Evolutionary conservation across 352 stramenopile species (phyloP).

Genomic region (Globisporangium polare): DNA sequence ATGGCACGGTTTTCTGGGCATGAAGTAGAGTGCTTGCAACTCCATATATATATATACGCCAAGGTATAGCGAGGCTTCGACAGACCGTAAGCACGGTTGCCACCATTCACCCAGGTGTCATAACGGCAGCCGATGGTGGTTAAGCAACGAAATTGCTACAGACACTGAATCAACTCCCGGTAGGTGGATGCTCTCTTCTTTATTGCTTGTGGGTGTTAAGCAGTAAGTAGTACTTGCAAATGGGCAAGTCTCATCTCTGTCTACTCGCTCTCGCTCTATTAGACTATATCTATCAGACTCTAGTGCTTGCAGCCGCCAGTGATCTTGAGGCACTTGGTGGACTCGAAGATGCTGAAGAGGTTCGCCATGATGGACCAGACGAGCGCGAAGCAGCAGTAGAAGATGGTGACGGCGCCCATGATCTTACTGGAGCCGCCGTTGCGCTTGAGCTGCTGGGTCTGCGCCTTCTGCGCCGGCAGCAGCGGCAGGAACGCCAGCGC

Average conservation of each 20-base stretch:
- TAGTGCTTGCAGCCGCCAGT: slow-evolving; percentile 13
- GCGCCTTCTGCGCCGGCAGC: slow-evolving; percentile 23
- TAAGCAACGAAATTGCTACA: too few species aligned
- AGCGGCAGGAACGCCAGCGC: slow-evolving; percentile 17
- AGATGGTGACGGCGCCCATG: slow-evolving; percentile 15
- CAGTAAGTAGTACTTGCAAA: neutral
- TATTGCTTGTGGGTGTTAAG: neutral
- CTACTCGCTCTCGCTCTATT: neutral
- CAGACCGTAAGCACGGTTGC: too few species aligned
- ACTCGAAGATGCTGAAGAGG: slow-evolving; percentile 20
- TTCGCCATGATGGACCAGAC: slow-evolving; percentile 18
- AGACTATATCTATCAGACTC: neutral
- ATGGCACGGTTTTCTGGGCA: too few species aligned
- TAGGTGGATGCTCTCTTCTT: neutral
- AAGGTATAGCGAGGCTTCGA: too few species aligned
- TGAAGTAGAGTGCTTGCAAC: too few species aligned
- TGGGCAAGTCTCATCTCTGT: neutral
- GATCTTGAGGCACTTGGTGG: slow-evolving; percentile 15
- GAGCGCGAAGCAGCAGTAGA: slow-evolving; percentile 19
- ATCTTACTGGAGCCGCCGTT: slow-evolving; percentile 13
- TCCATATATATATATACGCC: too few species aligned
- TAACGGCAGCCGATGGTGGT: too few species aligned
- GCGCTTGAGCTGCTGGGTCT: slow-evolving; percentile 25
- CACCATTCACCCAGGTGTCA: too few species aligned
- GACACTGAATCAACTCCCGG: too few species aligned